Conservation (phyloP, 306 rosid species). For the Myrica gale region DNA sequence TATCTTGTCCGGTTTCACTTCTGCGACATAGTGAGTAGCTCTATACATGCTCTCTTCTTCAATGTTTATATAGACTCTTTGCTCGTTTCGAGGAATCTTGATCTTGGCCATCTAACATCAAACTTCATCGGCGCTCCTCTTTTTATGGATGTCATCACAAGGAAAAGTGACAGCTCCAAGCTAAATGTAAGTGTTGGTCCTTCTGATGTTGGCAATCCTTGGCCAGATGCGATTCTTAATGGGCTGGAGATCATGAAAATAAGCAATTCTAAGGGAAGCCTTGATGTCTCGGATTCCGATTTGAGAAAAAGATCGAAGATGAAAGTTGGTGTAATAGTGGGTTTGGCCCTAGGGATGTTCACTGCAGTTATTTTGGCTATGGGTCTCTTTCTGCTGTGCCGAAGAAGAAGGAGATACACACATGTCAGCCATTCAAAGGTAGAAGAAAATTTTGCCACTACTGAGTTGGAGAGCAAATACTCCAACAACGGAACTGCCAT, state of each 20-base stretch:
- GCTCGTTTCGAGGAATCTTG: constrained; percentile 37
- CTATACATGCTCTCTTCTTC: constrained; percentile 18
- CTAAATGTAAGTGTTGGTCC: constrained; percentile 56
- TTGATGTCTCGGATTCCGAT: constrained; percentile 33
- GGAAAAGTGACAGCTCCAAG: constrained; percentile 23
- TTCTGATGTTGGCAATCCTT: neutral
- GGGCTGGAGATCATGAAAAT: constrained; percentile 70
- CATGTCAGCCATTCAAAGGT: constrained; percentile 36
- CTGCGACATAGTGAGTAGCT: constrained; percentile 43
- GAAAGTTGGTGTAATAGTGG: constrained; percentile 39
- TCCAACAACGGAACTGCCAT: constrained; percentile 2
- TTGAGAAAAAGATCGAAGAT: constrained; percentile 25
- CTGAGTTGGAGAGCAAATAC: constrained; percentile 22
- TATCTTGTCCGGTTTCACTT: constrained; percentile 68
- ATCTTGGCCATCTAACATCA: constrained; percentile 33
- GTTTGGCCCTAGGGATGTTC: constrained; percentile 39
- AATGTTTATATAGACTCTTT: constrained; percentile 49
- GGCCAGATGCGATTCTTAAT: constrained; percentile 47
- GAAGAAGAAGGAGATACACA: constrained; percentile 37
- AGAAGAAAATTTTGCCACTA: constrained; percentile 20
- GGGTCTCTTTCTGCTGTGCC: constrained; percentile 31
- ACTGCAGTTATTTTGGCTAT: constrained; percentile 30
- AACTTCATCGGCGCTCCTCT: constrained; percentile 43
- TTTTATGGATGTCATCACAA: constrained; percentile 48
- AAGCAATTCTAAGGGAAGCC: constrained; percentile 44